These are phyloP conservation scores for Carex scoparia DNA, from an alignment of 176 grass and related monocot species.

Conservation along the genomic window DNA sequence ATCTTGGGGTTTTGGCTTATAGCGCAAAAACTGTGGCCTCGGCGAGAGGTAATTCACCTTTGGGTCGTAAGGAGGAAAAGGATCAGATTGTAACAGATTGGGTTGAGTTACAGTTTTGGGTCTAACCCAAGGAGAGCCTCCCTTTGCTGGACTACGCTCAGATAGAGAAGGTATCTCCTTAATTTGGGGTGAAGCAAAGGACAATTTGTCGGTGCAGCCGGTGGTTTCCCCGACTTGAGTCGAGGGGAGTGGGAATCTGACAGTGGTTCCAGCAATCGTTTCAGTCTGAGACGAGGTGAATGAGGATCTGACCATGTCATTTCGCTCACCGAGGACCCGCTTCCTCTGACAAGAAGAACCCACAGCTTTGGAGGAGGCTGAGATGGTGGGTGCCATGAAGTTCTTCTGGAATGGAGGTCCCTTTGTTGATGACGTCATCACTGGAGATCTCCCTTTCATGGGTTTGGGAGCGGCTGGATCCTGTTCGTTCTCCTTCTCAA, in stretches of 20 bases:
- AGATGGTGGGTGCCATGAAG: conserved; percentile 97
- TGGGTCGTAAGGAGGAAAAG: conserved; percentile 61
- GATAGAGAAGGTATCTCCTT: neutral
- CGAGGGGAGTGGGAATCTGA: conserved; percentile 22
- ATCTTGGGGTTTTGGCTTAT: conserved; percentile 62
- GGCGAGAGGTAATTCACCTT: conserved; percentile 87
- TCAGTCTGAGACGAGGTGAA: conserved; percentile 24
- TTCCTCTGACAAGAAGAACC: conserved; percentile 43
- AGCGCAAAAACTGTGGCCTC: conserved; percentile 76
- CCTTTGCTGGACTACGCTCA: neutral
- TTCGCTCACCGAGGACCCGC: conserved; percentile 61
- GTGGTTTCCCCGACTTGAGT: conserved; percentile 22
- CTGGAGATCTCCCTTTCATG: conserved; percentile 27
- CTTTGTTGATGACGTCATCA: neutral
- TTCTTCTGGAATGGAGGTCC: conserved; percentile 32
- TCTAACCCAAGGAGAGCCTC: neutral
- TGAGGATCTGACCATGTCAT: conserved; percentile 29
- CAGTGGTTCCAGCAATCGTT: neutral
- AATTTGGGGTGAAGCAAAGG: neutral
- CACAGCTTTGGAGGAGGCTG: conserved; percentile 68
- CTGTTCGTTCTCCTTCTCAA: conserved; percentile 55
- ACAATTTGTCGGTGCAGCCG: neutral
- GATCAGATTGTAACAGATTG: conserved; percentile 13
- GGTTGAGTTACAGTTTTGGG: neutral
- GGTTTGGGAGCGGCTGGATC: conserved; percentile 29